Evolutionary conservation across 169 alveolate genomes (phyloP), one percentile per base, ranked within the genome.

Genomic region (Amoebophrya sp.): DNA sequence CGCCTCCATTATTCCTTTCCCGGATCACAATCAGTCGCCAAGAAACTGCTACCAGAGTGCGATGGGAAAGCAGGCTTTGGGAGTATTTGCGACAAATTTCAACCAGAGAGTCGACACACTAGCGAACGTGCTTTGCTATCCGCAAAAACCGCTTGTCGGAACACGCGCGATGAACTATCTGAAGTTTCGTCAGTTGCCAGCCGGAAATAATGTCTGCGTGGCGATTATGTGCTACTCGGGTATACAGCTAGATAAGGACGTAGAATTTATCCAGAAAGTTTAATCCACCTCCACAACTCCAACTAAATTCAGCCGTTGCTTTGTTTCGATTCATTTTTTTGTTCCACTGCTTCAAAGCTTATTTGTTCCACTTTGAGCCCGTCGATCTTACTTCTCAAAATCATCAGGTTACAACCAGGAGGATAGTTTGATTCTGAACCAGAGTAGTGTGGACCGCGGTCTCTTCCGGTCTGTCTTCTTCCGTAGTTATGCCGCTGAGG

Each of bases 11-110:
- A 99, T 99, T 89, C 99, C 99, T 29, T 99, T 98, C 94, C 99
- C 99, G 23, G 99, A 99, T 95, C 99, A 99, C 95, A 99, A 99
- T 95, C 99, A 98, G 96, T 97, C 99, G 36, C 99, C 99, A 0
- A 97, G 99, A 95, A 99, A 99, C 95, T 98, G 99, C 0, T 98
- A 98, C 94, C 99, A 99, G 95, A 97, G 99, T 93, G 99, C 99
- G 53, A 99, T 99, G 99, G 99, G 99, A 2, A 99, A 99, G 95
- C 99, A 99, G 95, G 99, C 99, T 33, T 98, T 99, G 98, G 99
- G 99, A 0, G 98, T 99, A 65, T 98, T 99, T 94, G 97, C 99
- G n/a, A 97, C 99, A 33, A 98, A 98, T 95, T 99, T 98, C 96
- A 97, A 98, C 94, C 96, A 98, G 41, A 96, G 99, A 77, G 96